phyloP scores from a whole-genome alignment of 495 filamentous ascomycete genomes.

The Penicillium maclennaniae region DNA sequence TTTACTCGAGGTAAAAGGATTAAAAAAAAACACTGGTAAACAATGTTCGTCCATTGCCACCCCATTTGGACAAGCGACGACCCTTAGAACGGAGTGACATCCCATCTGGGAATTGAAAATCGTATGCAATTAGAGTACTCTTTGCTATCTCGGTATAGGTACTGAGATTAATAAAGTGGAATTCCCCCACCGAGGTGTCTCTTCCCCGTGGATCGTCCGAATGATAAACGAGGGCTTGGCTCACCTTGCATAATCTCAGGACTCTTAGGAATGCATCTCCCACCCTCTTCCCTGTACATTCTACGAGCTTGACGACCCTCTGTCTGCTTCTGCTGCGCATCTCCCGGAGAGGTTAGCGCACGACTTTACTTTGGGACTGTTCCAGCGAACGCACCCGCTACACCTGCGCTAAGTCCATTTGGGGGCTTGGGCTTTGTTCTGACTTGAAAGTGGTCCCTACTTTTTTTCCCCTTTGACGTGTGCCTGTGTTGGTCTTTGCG shows the following conservation, averaged over 20 bases:
- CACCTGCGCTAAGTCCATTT: slow-evolving; percentile 9
- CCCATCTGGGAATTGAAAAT: slow-evolving; percentile 9
- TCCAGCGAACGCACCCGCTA: slow-evolving; percentile 15
- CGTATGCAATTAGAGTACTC: not conserved
- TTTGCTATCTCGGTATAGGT: not conserved
- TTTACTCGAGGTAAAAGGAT: no score
- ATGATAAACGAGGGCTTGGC: not conserved
- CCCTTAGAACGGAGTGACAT: slow-evolving; percentile 3
- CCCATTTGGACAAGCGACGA: not conserved
- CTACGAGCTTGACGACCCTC: not conserved
- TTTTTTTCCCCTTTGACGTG: slow-evolving; percentile 2
- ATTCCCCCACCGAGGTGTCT: slow-evolving; percentile 6
- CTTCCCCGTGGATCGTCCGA: not conserved
- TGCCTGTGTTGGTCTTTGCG: not conserved
- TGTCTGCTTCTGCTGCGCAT: not conserved
- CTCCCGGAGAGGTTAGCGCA: slow-evolving; percentile 8
- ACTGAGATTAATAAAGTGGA: slow-evolving; percentile 4
- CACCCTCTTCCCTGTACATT: not conserved
- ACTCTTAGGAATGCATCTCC: slow-evolving; percentile 6
- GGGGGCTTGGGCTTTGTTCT: slow-evolving; percentile 4
- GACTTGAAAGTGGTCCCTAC: not conserved
- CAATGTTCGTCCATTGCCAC: slow-evolving; percentile 9
- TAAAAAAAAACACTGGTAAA: not conserved
- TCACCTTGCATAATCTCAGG: slow-evolving; percentile 7
- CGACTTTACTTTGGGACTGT: slow-evolving; percentile 2